These are phyloP conservation scores for Solanum rostratum DNA, from an alignment of 257 asterid species.

Conservation along the genomic window DNA sequence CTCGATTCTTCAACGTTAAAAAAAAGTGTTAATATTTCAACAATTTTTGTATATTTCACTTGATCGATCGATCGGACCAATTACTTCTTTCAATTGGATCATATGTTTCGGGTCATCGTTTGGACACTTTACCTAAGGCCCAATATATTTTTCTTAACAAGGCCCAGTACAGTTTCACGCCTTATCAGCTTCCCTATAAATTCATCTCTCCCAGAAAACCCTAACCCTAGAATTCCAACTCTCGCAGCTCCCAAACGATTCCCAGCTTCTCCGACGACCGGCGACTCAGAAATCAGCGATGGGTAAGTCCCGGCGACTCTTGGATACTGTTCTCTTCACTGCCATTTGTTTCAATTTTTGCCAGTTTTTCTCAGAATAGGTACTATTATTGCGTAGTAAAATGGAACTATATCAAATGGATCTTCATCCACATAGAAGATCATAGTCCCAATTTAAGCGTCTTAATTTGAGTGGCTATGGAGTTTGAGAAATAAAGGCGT, in stretches of 20 bases:
- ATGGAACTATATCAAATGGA: neutral
- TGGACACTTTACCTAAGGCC: neutral
- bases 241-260: neutral
- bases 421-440: neutral
- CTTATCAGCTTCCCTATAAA: neutral
- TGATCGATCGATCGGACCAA: neutral
- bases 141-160: neutral
- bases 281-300: conserved; percentile 4
- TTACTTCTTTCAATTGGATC: neutral
- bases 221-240: neutral
- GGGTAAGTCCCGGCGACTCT: conserved; percentile 13
- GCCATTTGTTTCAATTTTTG: neutral
- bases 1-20: neutral
- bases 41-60: too few relatives aligned
- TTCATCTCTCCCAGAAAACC: neutral
- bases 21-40: too few relatives aligned
- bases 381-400: neutral
- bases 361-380: neutral
- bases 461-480: neutral
- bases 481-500: neutral
- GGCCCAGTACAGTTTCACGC: neutral
- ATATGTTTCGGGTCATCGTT: neutral
- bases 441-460: neutral
- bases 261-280: neutral
- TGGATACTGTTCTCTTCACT: neutral